A percentile compares a stretch with the other conserved stretches of the same genome.
Evolutionary conservation across 164 flowering plant genomes (phyloP).

Genomic region (Liquidambar formosana): DNA sequence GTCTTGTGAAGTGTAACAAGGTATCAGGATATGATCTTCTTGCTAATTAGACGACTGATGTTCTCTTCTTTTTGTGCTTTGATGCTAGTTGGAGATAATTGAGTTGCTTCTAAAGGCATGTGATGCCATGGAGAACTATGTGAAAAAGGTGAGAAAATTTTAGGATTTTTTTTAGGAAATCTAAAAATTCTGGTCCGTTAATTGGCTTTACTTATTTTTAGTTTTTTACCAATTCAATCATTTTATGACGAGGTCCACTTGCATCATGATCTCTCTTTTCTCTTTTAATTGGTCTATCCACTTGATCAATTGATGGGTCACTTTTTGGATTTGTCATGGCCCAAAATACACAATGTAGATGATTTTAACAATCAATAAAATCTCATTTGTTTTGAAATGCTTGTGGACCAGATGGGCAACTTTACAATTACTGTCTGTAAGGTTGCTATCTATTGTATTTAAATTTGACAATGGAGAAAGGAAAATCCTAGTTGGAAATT

Average conservation of each 20-base stretch:
- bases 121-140: constrained; percentile 41
- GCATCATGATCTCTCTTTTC: not conserved
- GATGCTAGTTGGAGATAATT: constrained; percentile 69
- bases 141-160: constrained; percentile 52
- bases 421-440: too few species aligned
- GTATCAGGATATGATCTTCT: too few species aligned
- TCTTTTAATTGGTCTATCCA: not conserved
- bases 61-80: constrained; percentile 5
- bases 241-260: not conserved
- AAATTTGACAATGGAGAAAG: not conserved
- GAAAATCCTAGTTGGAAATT: not conserved
- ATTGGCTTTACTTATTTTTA: not conserved
- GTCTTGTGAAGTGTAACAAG: not conserved
- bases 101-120: constrained; percentile 76
- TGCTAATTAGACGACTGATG: constrained; percentile 1
- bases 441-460: too few species aligned
- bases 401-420: not conserved
- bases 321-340: not conserved
- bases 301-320: not conserved
- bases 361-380: not conserved
- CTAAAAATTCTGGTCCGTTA: not conserved
- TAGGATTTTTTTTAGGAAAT: not conserved
- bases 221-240: not conserved
- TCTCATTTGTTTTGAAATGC: not conserved
- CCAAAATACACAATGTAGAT: not conserved